Base-by-base conservation (phyloP, 1,139 yeast genomes). In the Candida buenavistaensis region DNA sequence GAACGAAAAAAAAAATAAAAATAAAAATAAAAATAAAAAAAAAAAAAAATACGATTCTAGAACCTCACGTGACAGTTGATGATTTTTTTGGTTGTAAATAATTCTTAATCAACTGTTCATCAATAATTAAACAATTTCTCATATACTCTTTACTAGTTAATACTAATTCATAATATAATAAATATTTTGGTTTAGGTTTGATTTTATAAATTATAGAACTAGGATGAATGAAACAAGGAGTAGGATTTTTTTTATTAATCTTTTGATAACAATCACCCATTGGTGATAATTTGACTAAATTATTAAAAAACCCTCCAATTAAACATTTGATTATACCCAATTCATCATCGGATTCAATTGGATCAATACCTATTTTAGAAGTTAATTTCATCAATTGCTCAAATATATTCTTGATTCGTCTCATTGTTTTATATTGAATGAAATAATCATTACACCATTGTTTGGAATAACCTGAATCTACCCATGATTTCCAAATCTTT, bases 361-460 rank as follows among this genome's bases (percentile, higher is more conserved):
- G 23, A 17, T 48, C 43, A 10, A 79, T 59, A 4, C 85, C 90
- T 10, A 78, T 73, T 31, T 80, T 74, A 4, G 64, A 68, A 50
- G 95, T 82, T 22, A 88, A 63, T 14, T 74, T 59, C 28, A 67
- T 69, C 13, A 92, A 59, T 52, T 92, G 98, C 17, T 77, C 78
- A 22, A 89, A 69, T 2, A 90, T 82, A 41, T 82, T 86, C 34
- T 82, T 64, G 0, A 83, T 92, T 27, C 96, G 64, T 26, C 66
- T 64, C 48, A 92, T 57, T 0, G 95, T 78, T 53, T 82, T 80
- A 57, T 75, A 75, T 53, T 92, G 97, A 3, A 92, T 52, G 51
- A 77, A 88, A 51, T 87, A 80, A 48, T 89, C 97, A 46, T 76
- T 79, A 46, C 97, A 90, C 98, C 98, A 92, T 37, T 79, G 78